Conservation (phyloP, 2,329 filamentous ascomycete species). For the Colletotrichum viniferum region DNA sequence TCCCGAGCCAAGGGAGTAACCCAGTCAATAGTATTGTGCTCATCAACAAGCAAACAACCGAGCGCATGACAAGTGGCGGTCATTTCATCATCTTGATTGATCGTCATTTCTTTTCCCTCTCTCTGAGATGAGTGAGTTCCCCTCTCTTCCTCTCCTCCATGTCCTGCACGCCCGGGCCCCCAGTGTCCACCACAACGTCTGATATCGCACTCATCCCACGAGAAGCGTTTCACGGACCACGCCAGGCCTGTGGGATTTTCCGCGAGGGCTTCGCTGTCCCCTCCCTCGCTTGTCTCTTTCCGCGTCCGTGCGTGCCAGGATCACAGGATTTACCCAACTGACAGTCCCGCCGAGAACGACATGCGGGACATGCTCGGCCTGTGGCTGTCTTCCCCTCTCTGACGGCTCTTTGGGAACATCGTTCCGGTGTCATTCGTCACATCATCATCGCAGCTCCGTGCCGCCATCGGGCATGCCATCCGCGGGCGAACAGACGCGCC, state of each 20-base stretch:
- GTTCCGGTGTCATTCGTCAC: background rate
- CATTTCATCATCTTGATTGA: conserved; percentile 7
- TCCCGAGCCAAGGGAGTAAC: background rate
- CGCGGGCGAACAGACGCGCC: background rate
- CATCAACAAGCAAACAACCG: background rate
- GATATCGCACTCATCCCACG: background rate
- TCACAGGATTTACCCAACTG: background rate
- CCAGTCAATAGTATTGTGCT: background rate
- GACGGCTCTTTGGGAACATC: background rate
- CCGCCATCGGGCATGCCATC: background rate
- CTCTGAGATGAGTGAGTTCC: background rate
- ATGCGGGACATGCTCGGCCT: background rate
- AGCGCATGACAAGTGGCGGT: background rate
- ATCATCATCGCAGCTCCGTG: background rate
- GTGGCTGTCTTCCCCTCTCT: background rate
- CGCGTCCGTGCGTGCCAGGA: background rate
- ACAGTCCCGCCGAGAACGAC: background rate
- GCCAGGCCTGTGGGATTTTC: background rate
- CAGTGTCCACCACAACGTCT: background rate
- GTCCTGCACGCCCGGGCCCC: background rate
- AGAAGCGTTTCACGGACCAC: background rate
- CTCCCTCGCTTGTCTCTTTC: background rate
- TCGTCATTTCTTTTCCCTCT: background rate
- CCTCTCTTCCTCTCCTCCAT: background rate
- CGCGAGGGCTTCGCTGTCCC: background rate